Evolutionary conservation across 495 filamentous ascomycete species (phyloP).

Genomic region (Xylaria bambusicola): DNA sequence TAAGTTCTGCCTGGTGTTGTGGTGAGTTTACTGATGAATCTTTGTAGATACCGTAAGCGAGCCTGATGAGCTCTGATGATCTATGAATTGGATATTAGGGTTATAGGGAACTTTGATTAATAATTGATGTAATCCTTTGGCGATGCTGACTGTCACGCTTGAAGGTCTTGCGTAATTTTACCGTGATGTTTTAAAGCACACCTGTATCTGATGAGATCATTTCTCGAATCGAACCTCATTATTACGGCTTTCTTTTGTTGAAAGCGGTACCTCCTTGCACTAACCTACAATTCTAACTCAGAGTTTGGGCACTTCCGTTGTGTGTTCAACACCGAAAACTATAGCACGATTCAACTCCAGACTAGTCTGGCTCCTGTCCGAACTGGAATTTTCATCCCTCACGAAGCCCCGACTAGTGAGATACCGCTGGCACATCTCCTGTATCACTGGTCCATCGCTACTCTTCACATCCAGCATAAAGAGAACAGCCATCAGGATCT

Average conservation of each 20-base stretch:
- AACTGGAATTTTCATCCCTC: neutral
- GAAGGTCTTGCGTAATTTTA: neutral
- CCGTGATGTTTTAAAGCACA: neutral
- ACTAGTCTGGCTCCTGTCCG: neutral
- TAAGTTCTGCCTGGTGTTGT: slow-evolving; percentile 6
- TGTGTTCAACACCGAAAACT: slow-evolving; percentile 17
- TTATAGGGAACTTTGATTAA: neutral
- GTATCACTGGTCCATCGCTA: slow-evolving; percentile 26
- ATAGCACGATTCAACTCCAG: slow-evolving; percentile 19
- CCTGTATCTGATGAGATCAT: no score
- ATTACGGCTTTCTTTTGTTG: no score
- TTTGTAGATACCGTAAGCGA: slow-evolving; percentile 18
- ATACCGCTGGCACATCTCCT: slow-evolving; percentile 34
- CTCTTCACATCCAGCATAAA: slow-evolving; percentile 32
- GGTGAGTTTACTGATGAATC: slow-evolving; percentile 12
- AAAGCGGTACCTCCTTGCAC: no score
- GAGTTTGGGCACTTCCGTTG: neutral
- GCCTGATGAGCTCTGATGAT: slow-evolving; percentile 15
- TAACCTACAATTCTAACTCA: no score
- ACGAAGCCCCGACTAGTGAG: slow-evolving; percentile 23
- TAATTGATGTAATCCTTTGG: neutral
- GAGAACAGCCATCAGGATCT: slow-evolving; percentile 38
- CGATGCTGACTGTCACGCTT: neutral
- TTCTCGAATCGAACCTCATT: no score
- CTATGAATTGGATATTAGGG: neutral